phyloP scores from a whole-genome alignment of 2,329 filamentous ascomycete genomes.

The Furcasterigmium sp. region DNA sequence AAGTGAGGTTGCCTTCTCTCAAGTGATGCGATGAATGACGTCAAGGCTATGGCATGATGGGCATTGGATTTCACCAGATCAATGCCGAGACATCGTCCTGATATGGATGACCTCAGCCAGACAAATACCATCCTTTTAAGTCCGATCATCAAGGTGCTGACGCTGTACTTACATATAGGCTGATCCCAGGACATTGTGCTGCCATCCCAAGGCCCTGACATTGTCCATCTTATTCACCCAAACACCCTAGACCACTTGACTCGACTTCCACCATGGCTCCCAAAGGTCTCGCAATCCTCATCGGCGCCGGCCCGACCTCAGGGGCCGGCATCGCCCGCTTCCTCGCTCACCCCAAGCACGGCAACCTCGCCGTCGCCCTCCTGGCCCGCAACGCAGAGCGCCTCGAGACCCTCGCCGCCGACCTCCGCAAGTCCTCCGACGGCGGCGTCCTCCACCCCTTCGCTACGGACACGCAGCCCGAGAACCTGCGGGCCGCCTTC shows the following conservation, averaged over 20 bases:
- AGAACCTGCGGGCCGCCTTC: constrained; percentile 41
- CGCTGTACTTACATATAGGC: no score
- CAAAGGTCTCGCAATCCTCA: constrained; percentile 42
- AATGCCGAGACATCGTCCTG: no score
- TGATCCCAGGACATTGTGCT: no score
- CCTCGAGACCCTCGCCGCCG: constrained; percentile 33
- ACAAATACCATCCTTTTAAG: no score
- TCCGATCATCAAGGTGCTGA: no score
- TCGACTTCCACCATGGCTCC: constrained; percentile 30
- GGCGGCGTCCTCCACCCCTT: constrained; percentile 44
- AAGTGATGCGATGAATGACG: no score
- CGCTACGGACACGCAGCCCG: constrained; percentile 41
- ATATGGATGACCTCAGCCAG: neutral
- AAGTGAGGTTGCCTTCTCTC: no score
- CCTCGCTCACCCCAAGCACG: constrained; percentile 41
- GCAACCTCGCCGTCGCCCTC: constrained; percentile 50
- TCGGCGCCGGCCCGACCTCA: constrained; percentile 44
- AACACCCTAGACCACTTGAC: neutral
- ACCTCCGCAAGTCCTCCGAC: constrained; percentile 31
- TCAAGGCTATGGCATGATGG: no score
- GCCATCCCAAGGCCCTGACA: no score
- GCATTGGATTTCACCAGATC: no score
- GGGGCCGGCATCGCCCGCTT: constrained; percentile 52
- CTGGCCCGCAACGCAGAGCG: constrained; percentile 42
- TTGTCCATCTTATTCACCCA: no score